phyloP scores from a whole-genome alignment of 257 asterid genomes.

The Solanum etuberosum region DNA sequence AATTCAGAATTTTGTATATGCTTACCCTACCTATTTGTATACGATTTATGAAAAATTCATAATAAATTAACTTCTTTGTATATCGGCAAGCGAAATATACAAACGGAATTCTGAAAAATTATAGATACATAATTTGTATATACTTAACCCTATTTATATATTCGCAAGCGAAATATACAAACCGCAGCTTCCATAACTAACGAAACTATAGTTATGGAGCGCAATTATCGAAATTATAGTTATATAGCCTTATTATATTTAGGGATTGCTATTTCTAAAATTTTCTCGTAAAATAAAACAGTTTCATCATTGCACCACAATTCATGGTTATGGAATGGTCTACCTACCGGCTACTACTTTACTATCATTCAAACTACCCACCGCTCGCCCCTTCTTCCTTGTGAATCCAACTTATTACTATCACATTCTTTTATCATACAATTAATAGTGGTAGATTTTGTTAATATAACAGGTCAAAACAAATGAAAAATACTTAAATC shows the following conservation, averaged over 20 bases:
- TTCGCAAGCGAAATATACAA: neutral
- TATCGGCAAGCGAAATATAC: neutral
- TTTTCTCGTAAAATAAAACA: no score
- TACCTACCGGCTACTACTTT: neutral
- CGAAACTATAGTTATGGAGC: accelerated
- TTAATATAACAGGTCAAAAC: neutral
- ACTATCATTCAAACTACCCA: neutral
- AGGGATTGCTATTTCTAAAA: no score
- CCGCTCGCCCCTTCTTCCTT: neutral
- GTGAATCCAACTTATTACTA: neutral
- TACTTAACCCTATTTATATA: accelerated
- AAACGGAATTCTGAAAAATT: accelerated
- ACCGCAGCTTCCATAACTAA: accelerated
- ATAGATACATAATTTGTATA: no score
- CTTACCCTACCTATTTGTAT: accelerated
- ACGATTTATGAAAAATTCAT: neutral
- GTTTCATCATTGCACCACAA: neutral
- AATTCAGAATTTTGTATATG: no score
- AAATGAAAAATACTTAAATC: neutral
- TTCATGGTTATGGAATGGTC: neutral
- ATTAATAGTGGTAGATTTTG: neutral
- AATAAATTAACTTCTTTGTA: no score
- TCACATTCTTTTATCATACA: neutral
- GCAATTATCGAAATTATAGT: accelerated
- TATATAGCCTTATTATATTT: no score